Evolutionary conservation across 768 basidiomycete genomes (phyloP).

Genomic region (Auricularia heimuer): DNA sequence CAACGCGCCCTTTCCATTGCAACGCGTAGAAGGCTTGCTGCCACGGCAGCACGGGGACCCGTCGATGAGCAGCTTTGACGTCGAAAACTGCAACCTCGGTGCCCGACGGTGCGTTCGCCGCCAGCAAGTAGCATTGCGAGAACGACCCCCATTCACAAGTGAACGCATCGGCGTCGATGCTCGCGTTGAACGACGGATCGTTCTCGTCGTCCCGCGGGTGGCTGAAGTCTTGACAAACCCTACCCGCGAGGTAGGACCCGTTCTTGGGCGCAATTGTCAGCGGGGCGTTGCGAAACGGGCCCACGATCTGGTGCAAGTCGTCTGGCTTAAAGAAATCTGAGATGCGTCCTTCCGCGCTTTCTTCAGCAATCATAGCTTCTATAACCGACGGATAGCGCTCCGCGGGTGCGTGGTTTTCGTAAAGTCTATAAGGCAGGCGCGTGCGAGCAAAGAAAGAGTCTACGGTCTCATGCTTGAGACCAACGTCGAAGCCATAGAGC

Average conservation of each 20-base stretch:
- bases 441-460: neutral
- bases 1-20: neutral
- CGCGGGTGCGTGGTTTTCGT: neutral
- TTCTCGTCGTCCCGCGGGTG: conserved; percentile 14
- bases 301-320: neutral
- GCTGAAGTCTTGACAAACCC: conserved; percentile 10
- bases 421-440: neutral
- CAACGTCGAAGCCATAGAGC: neutral
- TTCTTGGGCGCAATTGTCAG: neutral
- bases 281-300: neutral
- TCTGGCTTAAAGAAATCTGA: neutral
- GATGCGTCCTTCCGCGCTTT: neutral
- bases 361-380: neutral
- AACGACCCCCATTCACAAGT: conserved; percentile 2
- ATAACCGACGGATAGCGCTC: neutral
- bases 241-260: neutral
- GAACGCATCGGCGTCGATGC: conserved; percentile 5
- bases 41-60: neutral
- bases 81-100: neutral
- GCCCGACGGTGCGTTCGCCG: neutral
- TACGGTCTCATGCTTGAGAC: neutral
- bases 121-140: neutral
- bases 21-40: neutral
- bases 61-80: neutral
- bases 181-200: conserved; percentile 14